Conservation (phyloP, 257 asterid genomes). For the Rauvolfia tetraphylla region DNA sequence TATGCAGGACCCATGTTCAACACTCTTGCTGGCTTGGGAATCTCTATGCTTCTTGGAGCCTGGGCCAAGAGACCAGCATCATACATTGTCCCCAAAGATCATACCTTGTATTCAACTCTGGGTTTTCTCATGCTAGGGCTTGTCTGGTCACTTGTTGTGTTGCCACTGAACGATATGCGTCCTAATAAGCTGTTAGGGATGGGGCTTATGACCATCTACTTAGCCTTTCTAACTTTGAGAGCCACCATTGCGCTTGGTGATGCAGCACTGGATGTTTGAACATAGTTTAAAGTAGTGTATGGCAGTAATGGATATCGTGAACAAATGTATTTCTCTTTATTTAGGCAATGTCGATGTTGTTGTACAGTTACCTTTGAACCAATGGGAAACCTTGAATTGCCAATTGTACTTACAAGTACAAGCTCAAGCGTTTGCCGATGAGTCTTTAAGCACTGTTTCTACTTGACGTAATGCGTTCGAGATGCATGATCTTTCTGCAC, state of each 20-base stretch:
- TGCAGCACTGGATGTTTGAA: constrained; percentile 33
- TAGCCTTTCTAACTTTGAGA: constrained; percentile 49
- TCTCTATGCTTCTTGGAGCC: constrained; percentile 67
- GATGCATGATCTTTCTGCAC: background rate
- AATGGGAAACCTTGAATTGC: background rate
- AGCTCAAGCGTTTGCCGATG: background rate
- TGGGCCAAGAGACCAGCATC: constrained; percentile 46
- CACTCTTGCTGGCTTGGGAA: constrained; percentile 64
- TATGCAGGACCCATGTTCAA: constrained; percentile 93
- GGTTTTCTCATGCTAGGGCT: constrained; percentile 52
- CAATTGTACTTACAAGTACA: background rate
- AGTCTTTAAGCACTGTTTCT: background rate
- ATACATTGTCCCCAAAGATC: constrained; percentile 50
- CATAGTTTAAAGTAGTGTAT: background rate
- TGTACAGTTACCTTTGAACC: constrained; percentile 17
- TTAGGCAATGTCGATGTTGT: constrained; percentile 1
- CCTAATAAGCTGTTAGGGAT: constrained; percentile 57
- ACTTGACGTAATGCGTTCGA: background rate
- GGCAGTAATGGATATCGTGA: background rate
- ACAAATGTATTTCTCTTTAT: background rate
- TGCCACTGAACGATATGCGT: constrained; percentile 61
- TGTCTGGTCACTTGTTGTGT: constrained; percentile 59
- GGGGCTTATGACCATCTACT: constrained; percentile 61
- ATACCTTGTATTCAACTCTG: constrained; percentile 59
- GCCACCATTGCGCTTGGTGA: constrained; percentile 50